These are phyloP conservation scores for Neurospora hispaniola DNA, from an alignment of 495 filamentous ascomycete species.

Conservation along the genomic window DNA sequence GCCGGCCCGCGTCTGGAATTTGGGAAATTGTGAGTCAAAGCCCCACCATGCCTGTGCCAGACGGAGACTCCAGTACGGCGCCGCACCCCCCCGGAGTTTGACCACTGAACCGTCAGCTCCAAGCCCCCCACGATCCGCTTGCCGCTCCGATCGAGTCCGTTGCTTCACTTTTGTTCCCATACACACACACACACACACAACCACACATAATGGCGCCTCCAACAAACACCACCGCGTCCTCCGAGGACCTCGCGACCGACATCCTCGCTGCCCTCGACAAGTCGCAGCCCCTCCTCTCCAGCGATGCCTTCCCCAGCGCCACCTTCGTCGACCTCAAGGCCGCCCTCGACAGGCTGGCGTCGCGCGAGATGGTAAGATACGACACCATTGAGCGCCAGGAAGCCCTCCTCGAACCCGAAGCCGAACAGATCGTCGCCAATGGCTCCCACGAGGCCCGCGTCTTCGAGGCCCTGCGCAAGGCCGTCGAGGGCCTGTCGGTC, in stretches of 20 bases:
- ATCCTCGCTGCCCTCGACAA: conserved; percentile 59
- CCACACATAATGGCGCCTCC: background rate
- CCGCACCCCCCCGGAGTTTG: background rate
- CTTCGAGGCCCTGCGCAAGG: conserved; percentile 70
- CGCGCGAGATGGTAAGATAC: conserved; percentile 77
- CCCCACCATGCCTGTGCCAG: background rate
- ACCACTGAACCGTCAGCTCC: background rate
- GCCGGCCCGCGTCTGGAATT: background rate
- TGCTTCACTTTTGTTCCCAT: background rate
- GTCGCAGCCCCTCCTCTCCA: conserved; percentile 53
- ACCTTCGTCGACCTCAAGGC: conserved; percentile 69
- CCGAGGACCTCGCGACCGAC: conserved; percentile 48
- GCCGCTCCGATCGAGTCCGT: background rate
- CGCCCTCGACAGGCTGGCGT: conserved; percentile 73
- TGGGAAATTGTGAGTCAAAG: conserved; percentile 1
- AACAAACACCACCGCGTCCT: conserved; percentile 9
- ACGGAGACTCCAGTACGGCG: background rate
- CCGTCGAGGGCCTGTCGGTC: conserved; percentile 70
- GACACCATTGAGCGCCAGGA: conserved; percentile 72
- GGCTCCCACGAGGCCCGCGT: conserved; percentile 94
- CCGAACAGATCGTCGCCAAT: conserved; percentile 62
- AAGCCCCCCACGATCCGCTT: background rate
- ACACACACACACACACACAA: background rate
- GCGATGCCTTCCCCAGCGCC: conserved; percentile 62
- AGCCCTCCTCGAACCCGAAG: conserved; percentile 68